A percentile compares a stretch with the other conserved stretches of the same genome.
Evolutionary conservation across 2,329 filamentous ascomycete genomes (phyloP).

Genomic region (Diaporthe helianthi): DNA sequence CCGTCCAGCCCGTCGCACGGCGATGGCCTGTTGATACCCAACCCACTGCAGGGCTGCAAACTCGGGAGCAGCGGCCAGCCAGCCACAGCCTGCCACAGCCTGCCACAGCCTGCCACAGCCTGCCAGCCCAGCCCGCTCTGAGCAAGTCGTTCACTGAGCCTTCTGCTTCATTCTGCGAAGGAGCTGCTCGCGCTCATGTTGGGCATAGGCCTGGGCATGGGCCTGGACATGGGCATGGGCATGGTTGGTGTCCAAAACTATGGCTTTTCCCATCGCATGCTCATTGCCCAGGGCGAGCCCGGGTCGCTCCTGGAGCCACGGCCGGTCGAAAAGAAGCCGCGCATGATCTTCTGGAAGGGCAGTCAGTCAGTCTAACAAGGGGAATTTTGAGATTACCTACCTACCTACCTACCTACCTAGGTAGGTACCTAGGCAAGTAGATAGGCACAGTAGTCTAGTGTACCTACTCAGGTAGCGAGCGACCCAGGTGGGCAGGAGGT

Average conservation of each 20-base stretch:
- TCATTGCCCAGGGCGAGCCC: constrained; percentile 7
- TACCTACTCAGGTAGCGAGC: too few species aligned
- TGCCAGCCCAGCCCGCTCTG: constrained; percentile 26
- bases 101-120: too few species aligned
- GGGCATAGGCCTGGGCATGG: too few species aligned
- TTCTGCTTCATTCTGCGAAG: too few species aligned
- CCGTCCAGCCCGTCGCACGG: constrained; percentile 23
- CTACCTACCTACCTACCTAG: too few species aligned
- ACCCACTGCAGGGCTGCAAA: constrained; percentile 39
- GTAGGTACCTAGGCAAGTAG: too few species aligned
- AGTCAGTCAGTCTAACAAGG: constrained; percentile 28
- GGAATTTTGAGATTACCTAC: constrained; percentile 10
- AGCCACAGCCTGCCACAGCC: too few species aligned
- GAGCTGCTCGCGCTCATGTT: constrained; percentile 1
- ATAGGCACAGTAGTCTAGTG: too few species aligned
- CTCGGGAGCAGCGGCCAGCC: constrained; percentile 8
- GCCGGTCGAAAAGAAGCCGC: constrained; percentile 9
- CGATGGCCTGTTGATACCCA: constrained; percentile 44
- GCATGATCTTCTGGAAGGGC: constrained; percentile 34
- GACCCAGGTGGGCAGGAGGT: too few species aligned
- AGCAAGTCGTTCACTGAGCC: constrained; percentile 39
- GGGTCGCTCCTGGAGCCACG: not conserved
- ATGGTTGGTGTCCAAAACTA: not conserved
- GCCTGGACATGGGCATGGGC: too few species aligned
- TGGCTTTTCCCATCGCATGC: not conserved